Evolutionary conservation across 2,329 filamentous ascomycete genomes (phyloP), one percentile per base, ranked within the genome.

Genomic region (Penicillium frequentans): DNA sequence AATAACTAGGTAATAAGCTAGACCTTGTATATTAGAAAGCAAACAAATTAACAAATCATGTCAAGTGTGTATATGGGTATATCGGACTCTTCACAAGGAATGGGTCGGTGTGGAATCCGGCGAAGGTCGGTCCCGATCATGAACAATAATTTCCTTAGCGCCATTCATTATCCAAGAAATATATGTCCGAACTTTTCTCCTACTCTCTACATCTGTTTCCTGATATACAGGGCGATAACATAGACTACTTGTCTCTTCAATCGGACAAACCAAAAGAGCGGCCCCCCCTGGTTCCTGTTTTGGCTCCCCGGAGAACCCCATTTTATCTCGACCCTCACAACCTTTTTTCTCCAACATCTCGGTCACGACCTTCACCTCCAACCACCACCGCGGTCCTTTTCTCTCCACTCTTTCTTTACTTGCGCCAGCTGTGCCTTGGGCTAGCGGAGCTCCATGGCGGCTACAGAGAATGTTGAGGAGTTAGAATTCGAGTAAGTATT

Each of bases 401-500:
- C 39, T 49, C 33, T 53, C 55, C 54, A 63, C 66, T 64, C 52
- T 55, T 37, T 55, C 6, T 48, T 53, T 45, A 64, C 45, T 59
- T 56, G 70, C 70, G 66, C 66, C 68, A 64, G 70, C 73, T 73
- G 69, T 68, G 65, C 60, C 63, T 64, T 57, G 67, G 73, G 68
- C 67, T 69, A 66, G 62, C 59, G 52, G 61, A 71, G 71, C 69
- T 73, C 67, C 64, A 78, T 78, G 76, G 75, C 75, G 64, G 61
- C 64, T 59, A 59, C 73, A 61, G 75, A 78, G 62, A 72, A 77
- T 55, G 68, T 77, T 54, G 68, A 73, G 52, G 76, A 66, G 56
- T 69, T 78, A 64, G 78, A 80, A 68, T 80, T 70, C 61, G 78
- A 80, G 77, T 80, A 75, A 62, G 77, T 75, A n/a, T 27, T 46